Conservation (phyloP, 106 monocot species). For the Vanilla planifolia region DNA sequence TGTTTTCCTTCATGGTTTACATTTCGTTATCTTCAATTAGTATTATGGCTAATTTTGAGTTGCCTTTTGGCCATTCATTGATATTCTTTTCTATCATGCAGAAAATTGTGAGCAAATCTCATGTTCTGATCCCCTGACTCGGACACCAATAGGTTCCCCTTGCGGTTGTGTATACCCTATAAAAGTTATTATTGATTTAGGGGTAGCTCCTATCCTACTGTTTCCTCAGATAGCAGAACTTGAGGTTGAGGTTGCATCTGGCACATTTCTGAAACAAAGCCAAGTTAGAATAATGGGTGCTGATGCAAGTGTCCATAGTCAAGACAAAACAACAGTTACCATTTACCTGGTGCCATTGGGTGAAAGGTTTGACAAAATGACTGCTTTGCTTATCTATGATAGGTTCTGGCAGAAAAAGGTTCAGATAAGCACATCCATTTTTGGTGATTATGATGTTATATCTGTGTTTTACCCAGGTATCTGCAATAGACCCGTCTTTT, state of each 20-base stretch:
- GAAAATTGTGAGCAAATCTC: constrained; percentile 24
- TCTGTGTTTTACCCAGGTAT: constrained; percentile 74
- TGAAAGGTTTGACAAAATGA: constrained; percentile 68
- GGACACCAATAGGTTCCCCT: constrained; percentile 59
- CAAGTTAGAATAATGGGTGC: constrained; percentile 98
- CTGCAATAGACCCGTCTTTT: not conserved
- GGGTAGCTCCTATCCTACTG: constrained; percentile 18
- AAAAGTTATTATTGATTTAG: constrained; percentile 23
- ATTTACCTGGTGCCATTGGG: constrained; percentile 49
- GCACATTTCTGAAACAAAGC: constrained; percentile 93
- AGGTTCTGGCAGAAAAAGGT: constrained; percentile 77
- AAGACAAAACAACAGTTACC: constrained; percentile 51
- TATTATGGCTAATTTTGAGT: not conserved
- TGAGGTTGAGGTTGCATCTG: constrained; percentile 71
- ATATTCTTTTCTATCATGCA: not conserved
- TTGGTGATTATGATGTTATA: constrained; percentile 66
- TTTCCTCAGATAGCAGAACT: constrained; percentile 21
- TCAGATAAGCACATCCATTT: constrained; percentile 47
- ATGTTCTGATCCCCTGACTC: constrained; percentile 54
- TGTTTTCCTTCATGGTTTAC: no score
- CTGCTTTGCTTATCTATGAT: constrained; percentile 63
- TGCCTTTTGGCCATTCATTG: not conserved
- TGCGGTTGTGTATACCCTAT: constrained; percentile 64
- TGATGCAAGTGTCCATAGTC: constrained; percentile 45
- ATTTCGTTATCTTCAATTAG: not conserved